Evolutionary conservation across 495 filamentous ascomycete genomes (phyloP), one percentile per base, ranked within the genome.

Genomic region (Melanomma pulvis-pyrius): DNA sequence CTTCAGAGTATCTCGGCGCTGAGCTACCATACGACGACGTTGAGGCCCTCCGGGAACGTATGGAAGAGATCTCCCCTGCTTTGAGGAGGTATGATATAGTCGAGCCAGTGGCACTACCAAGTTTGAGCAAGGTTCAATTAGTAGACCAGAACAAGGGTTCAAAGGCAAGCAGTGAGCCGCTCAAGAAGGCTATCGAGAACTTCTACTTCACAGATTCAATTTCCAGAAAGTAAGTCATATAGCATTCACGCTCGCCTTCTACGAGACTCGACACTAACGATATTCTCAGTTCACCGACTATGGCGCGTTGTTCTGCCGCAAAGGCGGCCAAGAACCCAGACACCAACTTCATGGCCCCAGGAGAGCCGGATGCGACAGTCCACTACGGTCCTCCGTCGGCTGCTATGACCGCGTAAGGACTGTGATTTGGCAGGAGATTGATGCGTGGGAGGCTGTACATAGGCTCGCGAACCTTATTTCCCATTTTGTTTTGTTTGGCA

Each of bases 171-270:
- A 85, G 83, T 1, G 77, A 82, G 72, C 86, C 88, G 2, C 83
- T 98, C 74, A 90, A 85, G 81, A 90, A 87, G 79, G 86, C 89
- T 28, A 90, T 98, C 67, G 86, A 96, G 70, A 90, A 98, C 77
- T 98, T 98, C 78, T 98, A 90, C 80, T 97, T 98, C 75, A 98
- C 94, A 65, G 94, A 98, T 77, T 84, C 87, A 22, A 97, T 98
- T 74, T 94, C 91, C 12, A 88, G 96, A 82, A 96, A 91, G 92
- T 93, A 79, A 74, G 85, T 74, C 53, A 53, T 71, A 11, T 34
- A n/a, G n/a, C n/a, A 3, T 21, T 57, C 53, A 4, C 30, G n/a
- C 19, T 25, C 17, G 26, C 13, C 39, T 60, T 25, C n/a, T 46
- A 25, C 55, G 12, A 6, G 39, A 55, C 48, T 52, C 8, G 46